Conservation (phyloP, 2,329 filamentous ascomycete species). For the Incumbomyces delicatus region DNA sequence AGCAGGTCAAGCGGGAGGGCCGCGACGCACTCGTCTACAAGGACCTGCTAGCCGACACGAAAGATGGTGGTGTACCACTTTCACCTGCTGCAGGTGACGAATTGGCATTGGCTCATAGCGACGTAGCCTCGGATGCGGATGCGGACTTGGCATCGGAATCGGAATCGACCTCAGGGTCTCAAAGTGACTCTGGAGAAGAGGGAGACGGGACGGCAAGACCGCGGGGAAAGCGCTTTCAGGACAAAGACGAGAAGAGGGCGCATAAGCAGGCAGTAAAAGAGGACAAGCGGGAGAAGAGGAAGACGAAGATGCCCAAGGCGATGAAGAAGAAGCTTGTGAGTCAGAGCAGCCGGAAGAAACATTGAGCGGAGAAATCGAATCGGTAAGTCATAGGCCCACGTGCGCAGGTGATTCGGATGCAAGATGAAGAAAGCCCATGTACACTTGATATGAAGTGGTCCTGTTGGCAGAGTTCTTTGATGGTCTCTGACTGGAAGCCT, state of each 20-base stretch:
- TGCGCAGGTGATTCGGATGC: background rate
- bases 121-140: conserved; percentile 27
- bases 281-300: conserved; percentile 84
- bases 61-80: conserved; percentile 22
- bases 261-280: conserved; percentile 92
- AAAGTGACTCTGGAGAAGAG: conserved; percentile 31
- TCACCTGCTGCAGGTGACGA: conserved; percentile 29
- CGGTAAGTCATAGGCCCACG: no score
- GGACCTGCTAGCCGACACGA: conserved; percentile 63
- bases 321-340: conserved; percentile 81
- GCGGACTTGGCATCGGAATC: conserved; percentile 29
- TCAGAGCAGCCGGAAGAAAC: conserved; percentile 51
- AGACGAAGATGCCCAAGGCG: conserved; percentile 93
- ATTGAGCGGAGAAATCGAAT: conserved; percentile 34
- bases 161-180: conserved; percentile 11
- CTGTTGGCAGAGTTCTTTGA: no score
- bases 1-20: conserved; percentile 62
- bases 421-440: conserved; percentile 5
- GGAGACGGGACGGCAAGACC: conserved; percentile 48
- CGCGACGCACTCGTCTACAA: conserved; percentile 74
- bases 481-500: no score
- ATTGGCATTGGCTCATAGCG: conserved; percentile 28
- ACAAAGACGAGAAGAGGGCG: conserved; percentile 79
- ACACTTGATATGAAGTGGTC: conserved; percentile 17
- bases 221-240: conserved; percentile 74